Base-by-base conservation (phyloP, 805 yeast species). In the Blastobotrys muscicola region DNA sequence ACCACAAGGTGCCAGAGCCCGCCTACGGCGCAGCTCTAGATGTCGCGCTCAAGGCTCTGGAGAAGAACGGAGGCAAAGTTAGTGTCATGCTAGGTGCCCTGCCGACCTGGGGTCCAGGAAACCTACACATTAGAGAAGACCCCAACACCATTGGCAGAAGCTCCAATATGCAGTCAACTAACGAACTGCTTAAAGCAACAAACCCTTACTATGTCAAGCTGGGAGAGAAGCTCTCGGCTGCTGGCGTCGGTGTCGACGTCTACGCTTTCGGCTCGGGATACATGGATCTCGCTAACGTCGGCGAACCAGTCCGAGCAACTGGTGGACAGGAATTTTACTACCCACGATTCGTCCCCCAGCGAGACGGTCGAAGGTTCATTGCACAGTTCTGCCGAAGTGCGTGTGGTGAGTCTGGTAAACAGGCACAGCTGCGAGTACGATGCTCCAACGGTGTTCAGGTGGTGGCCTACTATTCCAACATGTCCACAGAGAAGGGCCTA, bases 371-470 rank as follows among this genome's bases (percentile, higher is more conserved):
- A 14, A 69, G 75, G 9, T 68, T 85, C 42, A 72, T 77, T 8
- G 73, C 78, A 36, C 83, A 82, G 20, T 67, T 82, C 49, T 66
- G 69, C n/a, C 64, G 68, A 31, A 67, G 78, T 5, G 38, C 50
- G 36, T 40, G 39, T 29, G 50, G 56, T 2, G 54, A 60, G 26
- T 70, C 82, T 11, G 97, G 94, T 3, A 82, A 82, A 54, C 92
- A 85, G 59, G 89, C 84, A 4, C 82, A 82, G 51, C 63, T 90
- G 50, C 87, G 87, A 56, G 74, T 87, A 20, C 82, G 98, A 50
- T 82, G 89, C 53, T 86, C 97, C 1, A 78, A 74, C 50, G 97
- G 97, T 0, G 66, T 92, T 42, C 94, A 85, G 56, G 85, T 90
- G 7, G 64, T 75, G 11, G 76, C 76, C 44, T 85, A 87, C 58